Evolutionary conservation across 257 asterid species (phyloP), one percentile per base, ranked within the genome.

Genomic region (Anisodus tanguticus): DNA sequence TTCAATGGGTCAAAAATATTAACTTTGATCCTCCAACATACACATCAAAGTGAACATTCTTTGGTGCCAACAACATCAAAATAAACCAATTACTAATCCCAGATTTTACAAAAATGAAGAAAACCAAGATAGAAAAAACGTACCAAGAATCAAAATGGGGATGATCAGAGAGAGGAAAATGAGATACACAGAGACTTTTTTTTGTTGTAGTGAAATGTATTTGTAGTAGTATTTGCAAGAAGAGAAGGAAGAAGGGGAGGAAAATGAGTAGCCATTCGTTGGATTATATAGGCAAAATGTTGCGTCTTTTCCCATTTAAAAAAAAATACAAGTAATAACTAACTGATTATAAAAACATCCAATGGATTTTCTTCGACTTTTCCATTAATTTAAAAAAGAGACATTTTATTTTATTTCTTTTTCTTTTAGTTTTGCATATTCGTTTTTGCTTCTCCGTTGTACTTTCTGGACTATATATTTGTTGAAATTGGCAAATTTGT

Each of bases 231-330:
- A 19, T 57, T 81, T 63, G 43, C 35, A 41, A 12, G 84, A 57
- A 80, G 85, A 8, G 66, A 43, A 68, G 63, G 81, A 59, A 74
- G 70, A 63, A 79, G 83, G 90, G 91, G 90, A 87, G 89, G 89
- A 85, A 82, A 4, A 78, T 16, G 3, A 35, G 72, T 43, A 15
- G 78, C 55, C 64, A n/a, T 35, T 6, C 68, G 41, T 9, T 7
- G 72, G 82, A 84, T 84, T 89, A 89, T 76, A 89, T 87, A 89
- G 90, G 80, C 84, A 19, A 47, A 22, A 13, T 43, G 43, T 86
- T 68, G 83, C n/a, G 85, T 84, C 82, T 37, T 79, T 86, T 84
- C 63, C 10, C 13, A n/a, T n/a, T 12, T 35, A 17, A 13, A 26
- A 45, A 59, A 12, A 17, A 1, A 0, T 12, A 66, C n/a, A 26